Evolutionary conservation across 371 early-diverging fungal species (phyloP).

Genomic region (Umbelopsis sp.): DNA sequence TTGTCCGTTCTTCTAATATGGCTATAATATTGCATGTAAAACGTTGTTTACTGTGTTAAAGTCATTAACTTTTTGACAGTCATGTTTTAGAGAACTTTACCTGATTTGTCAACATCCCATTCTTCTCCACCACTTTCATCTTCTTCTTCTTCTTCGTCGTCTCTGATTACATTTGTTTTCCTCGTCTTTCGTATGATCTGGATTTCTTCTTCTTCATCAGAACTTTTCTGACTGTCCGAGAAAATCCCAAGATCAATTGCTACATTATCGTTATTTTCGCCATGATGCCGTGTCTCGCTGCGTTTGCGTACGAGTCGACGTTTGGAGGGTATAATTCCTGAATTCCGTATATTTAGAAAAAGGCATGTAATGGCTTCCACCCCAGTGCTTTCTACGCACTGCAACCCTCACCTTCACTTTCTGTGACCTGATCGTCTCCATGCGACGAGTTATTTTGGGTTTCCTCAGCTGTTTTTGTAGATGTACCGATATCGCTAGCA

Average conservation of each 20-base stretch:
- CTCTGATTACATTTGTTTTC: neutral
- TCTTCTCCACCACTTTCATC: neutral
- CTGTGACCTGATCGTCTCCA: too few species aligned
- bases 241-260: neutral
- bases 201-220: neutral
- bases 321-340: too few species aligned
- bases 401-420: too few species aligned
- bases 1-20: slow-evolving; percentile 6
- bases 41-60: too few species aligned
- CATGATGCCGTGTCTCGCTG: too few species aligned
- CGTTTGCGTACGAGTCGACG: too few species aligned
- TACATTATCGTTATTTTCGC: neutral
- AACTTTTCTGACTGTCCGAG: neutral
- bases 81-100: neutral
- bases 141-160: neutral
- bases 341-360: too few species aligned
- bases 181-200: too few species aligned
- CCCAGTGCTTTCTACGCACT: too few species aligned
- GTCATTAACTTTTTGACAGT: too few species aligned
- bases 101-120: slow-evolving; percentile 12
- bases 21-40: neutral
- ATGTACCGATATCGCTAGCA: neutral
- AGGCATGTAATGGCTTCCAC: too few species aligned
- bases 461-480: neutral
- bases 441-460: neutral